Percentiles rank a stretch among this genome's conserved stretches.
These are phyloP conservation scores for Grifola frondosa DNA, from an alignment of 1,284 basidiomycete species.

Conservation along the genomic window DNA sequence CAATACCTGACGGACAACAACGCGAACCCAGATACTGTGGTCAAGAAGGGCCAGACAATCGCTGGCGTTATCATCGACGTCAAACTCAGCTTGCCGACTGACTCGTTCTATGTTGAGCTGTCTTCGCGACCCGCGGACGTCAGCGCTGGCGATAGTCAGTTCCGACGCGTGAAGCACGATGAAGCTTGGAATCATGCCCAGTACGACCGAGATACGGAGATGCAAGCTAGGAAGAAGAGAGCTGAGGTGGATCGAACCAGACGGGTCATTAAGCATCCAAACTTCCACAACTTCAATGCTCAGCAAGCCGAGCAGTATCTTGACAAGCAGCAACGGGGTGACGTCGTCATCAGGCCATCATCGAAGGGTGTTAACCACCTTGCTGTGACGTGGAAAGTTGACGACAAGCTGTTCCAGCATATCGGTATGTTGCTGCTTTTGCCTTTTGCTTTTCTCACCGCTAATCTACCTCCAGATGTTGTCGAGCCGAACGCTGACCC, in stretches of 20 bases:
- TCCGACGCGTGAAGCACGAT: conserved; percentile 64
- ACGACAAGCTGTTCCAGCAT: conserved; percentile 95
- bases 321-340: conserved; percentile 88
- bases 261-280: conserved; percentile 95
- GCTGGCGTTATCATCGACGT: conserved; percentile 80
- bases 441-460: not conserved
- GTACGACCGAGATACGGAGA: conserved; percentile 69
- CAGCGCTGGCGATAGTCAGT: conserved; percentile 60
- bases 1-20: conserved; percentile 61
- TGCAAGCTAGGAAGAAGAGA: conserved; percentile 81
- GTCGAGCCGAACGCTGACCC: conserved; percentile 81
- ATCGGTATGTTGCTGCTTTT: conserved; percentile 58
- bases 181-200: conserved; percentile 69
- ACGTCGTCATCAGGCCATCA: conserved; percentile 94
- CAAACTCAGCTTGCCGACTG: conserved; percentile 60
- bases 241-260: conserved; percentile 76
- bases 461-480: conserved; percentile 62
- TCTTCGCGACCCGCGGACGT: conserved; percentile 78
- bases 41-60: conserved; percentile 78
- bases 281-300: conserved; percentile 96
- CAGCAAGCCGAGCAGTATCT: conserved; percentile 89
- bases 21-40: conserved; percentile 44
- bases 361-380: conserved; percentile 94
- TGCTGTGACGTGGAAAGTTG: conserved; percentile 99
- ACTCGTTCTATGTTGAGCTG: conserved; percentile 74